These are phyloP conservation scores for Ganoderma leucocontextum DNA, from an alignment of 1,284 basidiomycete genomes.

Conservation along the genomic window DNA sequence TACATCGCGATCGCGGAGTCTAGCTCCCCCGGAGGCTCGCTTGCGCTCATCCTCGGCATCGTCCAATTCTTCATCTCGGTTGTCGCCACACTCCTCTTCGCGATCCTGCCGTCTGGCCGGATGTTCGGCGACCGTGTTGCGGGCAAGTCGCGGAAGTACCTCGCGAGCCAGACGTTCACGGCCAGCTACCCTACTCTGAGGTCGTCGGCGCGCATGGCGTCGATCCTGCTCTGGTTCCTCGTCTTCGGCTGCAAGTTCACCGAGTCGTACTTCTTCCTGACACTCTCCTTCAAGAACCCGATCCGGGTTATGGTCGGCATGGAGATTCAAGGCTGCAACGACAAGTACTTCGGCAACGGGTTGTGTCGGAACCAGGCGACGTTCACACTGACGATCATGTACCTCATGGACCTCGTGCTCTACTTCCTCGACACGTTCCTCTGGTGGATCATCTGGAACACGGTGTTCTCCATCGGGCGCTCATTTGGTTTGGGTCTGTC, in stretches of 20 bases:
- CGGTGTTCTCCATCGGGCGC: conserved; percentile 89
- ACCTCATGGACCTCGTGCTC: conserved; percentile 92
- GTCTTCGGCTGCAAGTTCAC: conserved; percentile 94
- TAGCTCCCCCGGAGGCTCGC: conserved; percentile 64
- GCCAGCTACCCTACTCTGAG: conserved; percentile 86
- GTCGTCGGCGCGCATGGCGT: conserved; percentile 70
- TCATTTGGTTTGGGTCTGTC: conserved; percentile 92
- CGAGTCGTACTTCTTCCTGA: conserved; percentile 97
- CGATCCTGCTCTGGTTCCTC: conserved; percentile 84
- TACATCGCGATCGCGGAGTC: conserved; percentile 84
- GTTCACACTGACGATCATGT: conserved; percentile 95
- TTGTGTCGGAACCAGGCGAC: conserved; percentile 91
- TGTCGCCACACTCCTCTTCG: conserved; percentile 82
- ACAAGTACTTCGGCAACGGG: conserved; percentile 82
- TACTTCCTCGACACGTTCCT: conserved; percentile 98
- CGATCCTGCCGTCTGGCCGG: conserved; percentile 89
- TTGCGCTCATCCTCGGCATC: conserved; percentile 88
- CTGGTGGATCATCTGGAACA: conserved; percentile 98
- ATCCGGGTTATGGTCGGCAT: conserved; percentile 92
- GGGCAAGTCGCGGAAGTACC: conserved; percentile 92
- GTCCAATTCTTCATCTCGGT: conserved; percentile 93
- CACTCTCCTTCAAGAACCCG: conserved; percentile 90
- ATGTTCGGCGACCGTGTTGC: conserved; percentile 97
- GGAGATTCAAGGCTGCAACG: conserved; percentile 88
- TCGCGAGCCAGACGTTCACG: conserved; percentile 95